Conservation (phyloP, 2,329 filamentous ascomycete genomes). For the Corynespora cassiicola region DNA sequence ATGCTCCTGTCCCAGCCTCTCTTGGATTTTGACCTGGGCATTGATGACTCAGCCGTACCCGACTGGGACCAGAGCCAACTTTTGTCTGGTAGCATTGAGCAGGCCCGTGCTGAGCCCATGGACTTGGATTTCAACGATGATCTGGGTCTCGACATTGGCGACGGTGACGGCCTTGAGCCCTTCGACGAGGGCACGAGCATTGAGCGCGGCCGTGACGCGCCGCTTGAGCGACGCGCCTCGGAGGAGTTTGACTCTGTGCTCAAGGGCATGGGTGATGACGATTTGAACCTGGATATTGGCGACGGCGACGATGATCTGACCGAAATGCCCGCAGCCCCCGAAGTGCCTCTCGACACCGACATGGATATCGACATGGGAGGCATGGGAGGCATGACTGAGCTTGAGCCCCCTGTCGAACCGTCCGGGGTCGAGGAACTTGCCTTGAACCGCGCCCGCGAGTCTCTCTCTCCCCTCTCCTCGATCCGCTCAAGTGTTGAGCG, state of each 20-base stretch:
- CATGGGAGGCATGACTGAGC: conserved; percentile 58
- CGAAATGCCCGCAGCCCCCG: conserved; percentile 27
- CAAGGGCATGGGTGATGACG: conserved; percentile 60
- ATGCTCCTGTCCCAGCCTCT: conserved; percentile 76
- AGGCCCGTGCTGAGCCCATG: conserved; percentile 56
- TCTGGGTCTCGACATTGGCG: conserved; percentile 70
- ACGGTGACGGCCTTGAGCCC: conserved; percentile 43
- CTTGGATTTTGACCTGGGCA: conserved; percentile 58
- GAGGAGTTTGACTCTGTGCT: conserved; percentile 52
- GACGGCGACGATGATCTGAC: conserved; percentile 36
- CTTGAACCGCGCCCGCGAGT: conserved; percentile 43
- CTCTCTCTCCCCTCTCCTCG: conserved; percentile 62
- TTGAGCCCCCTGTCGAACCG: conserved; percentile 26
- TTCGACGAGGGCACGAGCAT: conserved; percentile 64
- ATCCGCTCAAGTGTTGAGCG: conserved; percentile 58
- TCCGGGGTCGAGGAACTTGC: conserved; percentile 57
- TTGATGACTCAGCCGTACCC: conserved; percentile 52
- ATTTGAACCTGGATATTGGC: conserved; percentile 53
- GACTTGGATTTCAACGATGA: conserved; percentile 63
- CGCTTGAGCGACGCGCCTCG: conserved; percentile 56
- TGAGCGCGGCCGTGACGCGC: conserved; percentile 89
- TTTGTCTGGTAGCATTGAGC: conserved; percentile 70
- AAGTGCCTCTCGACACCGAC: conserved; percentile 37
- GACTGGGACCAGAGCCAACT: conserved; percentile 78
- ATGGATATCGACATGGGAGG: conserved; percentile 53